Evolutionary conservation across 768 basidiomycete species (phyloP), one percentile per base, ranked within the genome.

Genomic region (Krasilnikovozyma curviuscula): DNA sequence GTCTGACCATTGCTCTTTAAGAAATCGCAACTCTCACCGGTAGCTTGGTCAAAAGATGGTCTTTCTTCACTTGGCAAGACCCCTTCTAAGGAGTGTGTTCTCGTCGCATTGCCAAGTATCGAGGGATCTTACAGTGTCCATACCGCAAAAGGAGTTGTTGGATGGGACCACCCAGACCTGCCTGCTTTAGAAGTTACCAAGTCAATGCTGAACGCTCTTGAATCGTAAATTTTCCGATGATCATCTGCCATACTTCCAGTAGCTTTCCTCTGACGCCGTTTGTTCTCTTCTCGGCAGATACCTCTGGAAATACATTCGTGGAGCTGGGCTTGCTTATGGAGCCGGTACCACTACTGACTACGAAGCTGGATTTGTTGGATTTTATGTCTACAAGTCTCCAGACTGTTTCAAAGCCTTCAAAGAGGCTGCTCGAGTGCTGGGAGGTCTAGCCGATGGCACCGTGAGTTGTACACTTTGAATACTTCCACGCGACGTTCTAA

Each of bases 251-350:
- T 54, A 2, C 52, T 83, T 81, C 29, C 43, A 9, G 27, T 9
- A 27, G 9, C 16, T 3, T 5, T 42, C 4, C 30, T n/a, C 16
- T 29, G 2, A 24, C 40, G 12, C 2, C 18, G n/a, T 21, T 33
- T 24, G 34, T 41, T 18, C 31, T 40, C 2, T 39, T 40, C 3
- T 45, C 46, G 32, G 31, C 29, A 32, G 46, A 45, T 27, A 48
- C 40, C 49, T 58, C 31, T 35, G 38, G 75, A 61, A 79, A 23
- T 81, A 79, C 53, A 85, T 98, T 52, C 79, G 93, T 34, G 93
- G 93, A 7, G 79, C 84, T 48, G 93, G 93, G 19, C 67, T 98
- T 29, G 93, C 93, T 5, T 97, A 93, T 55, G 84, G 86, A n/a
- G 84, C 84, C 24, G 76, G 76, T 57, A 69, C 80, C 28, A 70